phyloP scores from a whole-genome alignment of 352 stramenopile genomes.

The Phytophthora cryptogea region DNA sequence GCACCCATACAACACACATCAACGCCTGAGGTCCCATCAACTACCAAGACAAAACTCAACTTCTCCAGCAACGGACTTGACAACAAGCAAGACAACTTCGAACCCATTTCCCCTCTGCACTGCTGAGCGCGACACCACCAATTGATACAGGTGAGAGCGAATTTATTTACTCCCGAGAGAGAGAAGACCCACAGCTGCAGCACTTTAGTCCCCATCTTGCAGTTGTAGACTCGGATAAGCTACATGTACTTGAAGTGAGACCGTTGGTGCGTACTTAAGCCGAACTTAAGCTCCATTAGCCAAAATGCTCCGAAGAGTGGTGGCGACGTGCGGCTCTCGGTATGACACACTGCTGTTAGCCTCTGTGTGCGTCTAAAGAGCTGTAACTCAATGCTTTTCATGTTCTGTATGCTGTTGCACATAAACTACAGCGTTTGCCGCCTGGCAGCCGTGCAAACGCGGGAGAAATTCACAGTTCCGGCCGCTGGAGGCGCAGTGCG shows the following conservation, averaged over 20 bases:
- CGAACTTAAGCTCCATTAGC: slow-evolving; percentile 7
- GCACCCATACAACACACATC: slow-evolving; percentile 16
- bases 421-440: slow-evolving; percentile 15
- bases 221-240: slow-evolving; percentile 12
- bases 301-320: slow-evolving; percentile 24
- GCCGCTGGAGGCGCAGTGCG: slow-evolving; percentile 13
- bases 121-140: slow-evolving; percentile 11
- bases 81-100: slow-evolving; percentile 14
- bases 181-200: slow-evolving; percentile 9
- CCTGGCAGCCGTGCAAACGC: slow-evolving; percentile 17
- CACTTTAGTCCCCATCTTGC: no score
- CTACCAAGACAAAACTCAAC: slow-evolving; percentile 14
- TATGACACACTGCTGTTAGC: slow-evolving; percentile 16
- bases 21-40: neutral
- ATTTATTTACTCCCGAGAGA: slow-evolving; percentile 34
- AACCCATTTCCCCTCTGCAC: slow-evolving; percentile 19
- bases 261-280: slow-evolving; percentile 13
- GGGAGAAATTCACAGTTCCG: slow-evolving; percentile 50
- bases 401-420: slow-evolving; percentile 3
- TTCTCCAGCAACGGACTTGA: slow-evolving; percentile 11
- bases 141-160: slow-evolving; percentile 26
- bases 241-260: slow-evolving; percentile 23
- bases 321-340: slow-evolving; percentile 23
- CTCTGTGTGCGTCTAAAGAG: neutral
- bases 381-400: slow-evolving; percentile 1